These are phyloP conservation scores for Pterocarpus santalinus DNA, from an alignment of 306 rosid genomes.

Conservation along the genomic window DNA sequence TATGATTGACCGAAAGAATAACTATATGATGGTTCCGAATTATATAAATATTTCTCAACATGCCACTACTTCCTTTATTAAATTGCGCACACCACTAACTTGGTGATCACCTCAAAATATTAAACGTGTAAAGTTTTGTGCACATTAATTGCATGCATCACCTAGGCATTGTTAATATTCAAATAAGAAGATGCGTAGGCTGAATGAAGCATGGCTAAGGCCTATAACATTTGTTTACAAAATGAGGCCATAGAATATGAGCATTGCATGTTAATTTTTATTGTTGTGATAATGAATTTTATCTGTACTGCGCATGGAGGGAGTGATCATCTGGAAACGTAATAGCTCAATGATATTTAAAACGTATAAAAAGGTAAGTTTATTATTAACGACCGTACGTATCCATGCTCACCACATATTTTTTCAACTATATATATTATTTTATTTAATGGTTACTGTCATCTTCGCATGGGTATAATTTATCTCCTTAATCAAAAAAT, in stretches of 20 bases:
- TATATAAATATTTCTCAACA: no score
- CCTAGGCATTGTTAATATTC: constrained; percentile 22
- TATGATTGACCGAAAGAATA: no score
- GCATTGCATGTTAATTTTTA: neutral
- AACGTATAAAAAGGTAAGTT: neutral
- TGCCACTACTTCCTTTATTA: neutral
- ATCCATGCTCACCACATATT: neutral
- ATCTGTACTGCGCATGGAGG: neutral
- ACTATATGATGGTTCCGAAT: no score
- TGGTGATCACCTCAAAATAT: constrained; percentile 7
- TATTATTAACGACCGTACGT: neutral
- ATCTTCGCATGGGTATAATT: constrained; percentile 5
- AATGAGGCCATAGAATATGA: neutral
- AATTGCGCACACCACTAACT: constrained; percentile 46
- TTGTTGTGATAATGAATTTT: neutral
- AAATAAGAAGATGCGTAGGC: neutral
- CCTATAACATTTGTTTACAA: neutral
- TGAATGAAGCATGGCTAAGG: neutral
- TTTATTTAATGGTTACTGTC: constrained; percentile 17
- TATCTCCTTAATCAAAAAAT: no score
- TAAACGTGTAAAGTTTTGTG: constrained; percentile 43
- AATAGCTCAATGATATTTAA: neutral
- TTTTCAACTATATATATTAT: constrained; percentile 13
- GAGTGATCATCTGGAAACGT: constrained; percentile 6
- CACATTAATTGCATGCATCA: constrained; percentile 41